phyloP scores from a whole-genome alignment of 352 stramenopile species.

The Pilasporangium apinafurcum region DNA sequence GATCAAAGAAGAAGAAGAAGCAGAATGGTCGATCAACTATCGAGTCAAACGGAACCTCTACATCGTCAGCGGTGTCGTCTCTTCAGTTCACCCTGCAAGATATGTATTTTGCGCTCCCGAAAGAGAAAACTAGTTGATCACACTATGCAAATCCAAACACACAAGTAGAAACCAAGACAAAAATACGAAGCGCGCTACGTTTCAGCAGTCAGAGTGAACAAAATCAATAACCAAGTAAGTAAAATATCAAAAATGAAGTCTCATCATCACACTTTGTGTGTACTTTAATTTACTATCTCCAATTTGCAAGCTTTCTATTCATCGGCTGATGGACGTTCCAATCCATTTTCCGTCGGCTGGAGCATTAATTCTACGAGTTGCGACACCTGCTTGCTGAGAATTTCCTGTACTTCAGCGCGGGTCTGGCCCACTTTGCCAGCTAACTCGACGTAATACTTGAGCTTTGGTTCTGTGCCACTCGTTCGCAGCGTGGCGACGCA shows the following conservation, averaged over 20 bases:
- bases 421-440: constrained; percentile 59
- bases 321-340: constrained; percentile 46
- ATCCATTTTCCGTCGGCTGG: constrained; percentile 69
- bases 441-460: constrained; percentile 99
- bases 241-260: no score
- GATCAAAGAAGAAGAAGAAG: constrained; percentile 32
- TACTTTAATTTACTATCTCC: no score
- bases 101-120: constrained; percentile 64
- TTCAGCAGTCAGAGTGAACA: not conserved
- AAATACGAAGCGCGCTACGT: not conserved
- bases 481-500: constrained; percentile 95
- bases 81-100: constrained; percentile 79
- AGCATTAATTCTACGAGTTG: constrained; percentile 81
- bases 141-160: not conserved
- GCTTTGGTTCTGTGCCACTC: constrained; percentile 98
- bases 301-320: no score
- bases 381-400: constrained; percentile 58
- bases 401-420: constrained; percentile 45
- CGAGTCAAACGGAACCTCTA: not conserved
- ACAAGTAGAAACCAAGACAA: constrained; percentile 6
- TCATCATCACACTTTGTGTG: no score
- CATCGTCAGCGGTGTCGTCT: constrained; percentile 13
- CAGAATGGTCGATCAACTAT: constrained; percentile 8
- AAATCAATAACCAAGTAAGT: no score
- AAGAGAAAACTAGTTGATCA: constrained; percentile 22